Conservation (phyloP, 2,329 filamentous ascomycete genomes). For the Apiospora rasikravindrae region DNA sequence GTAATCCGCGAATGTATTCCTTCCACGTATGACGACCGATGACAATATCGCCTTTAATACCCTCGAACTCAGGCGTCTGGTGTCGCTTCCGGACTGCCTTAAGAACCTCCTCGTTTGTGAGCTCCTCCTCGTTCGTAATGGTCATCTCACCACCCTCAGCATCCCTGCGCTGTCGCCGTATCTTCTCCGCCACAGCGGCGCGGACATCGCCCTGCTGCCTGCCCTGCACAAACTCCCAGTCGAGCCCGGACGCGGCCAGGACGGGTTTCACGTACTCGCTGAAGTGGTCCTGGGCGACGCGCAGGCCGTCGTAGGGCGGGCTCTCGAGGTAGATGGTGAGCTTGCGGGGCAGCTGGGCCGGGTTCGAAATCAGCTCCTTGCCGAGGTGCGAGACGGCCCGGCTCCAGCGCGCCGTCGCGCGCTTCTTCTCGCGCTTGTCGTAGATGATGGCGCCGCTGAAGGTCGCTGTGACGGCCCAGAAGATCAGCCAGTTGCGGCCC, state of each 20-base stretch:
- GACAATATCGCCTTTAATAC: constrained; percentile 81
- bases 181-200: constrained; percentile 83
- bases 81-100: constrained; percentile 67
- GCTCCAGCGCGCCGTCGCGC: constrained; percentile 85
- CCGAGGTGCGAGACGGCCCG: constrained; percentile 84
- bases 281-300: constrained; percentile 90
- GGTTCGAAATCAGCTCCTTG: constrained; percentile 70
- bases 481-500: constrained; percentile 98
- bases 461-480: constrained; percentile 78
- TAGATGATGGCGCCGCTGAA: constrained; percentile 85
- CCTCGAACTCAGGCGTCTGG: constrained; percentile 73
- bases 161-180: constrained; percentile 73
- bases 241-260: constrained; percentile 84
- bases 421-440: constrained; percentile 88
- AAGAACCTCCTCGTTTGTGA: constrained; percentile 65
- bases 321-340: constrained; percentile 85
- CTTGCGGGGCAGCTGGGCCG: constrained; percentile 78
- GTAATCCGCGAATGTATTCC: constrained; percentile 90
- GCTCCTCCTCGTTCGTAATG: constrained; percentile 51
- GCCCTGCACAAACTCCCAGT: constrained; percentile 96
- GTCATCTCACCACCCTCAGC: constrained; percentile 42
- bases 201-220: constrained; percentile 91
- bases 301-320: constrained; percentile 84
- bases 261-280: constrained; percentile 95
- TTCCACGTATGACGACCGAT: constrained; percentile 96